phyloP scores from a whole-genome alignment of 106 monocot genomes.

The Phalaenopsis aphrodite region DNA sequence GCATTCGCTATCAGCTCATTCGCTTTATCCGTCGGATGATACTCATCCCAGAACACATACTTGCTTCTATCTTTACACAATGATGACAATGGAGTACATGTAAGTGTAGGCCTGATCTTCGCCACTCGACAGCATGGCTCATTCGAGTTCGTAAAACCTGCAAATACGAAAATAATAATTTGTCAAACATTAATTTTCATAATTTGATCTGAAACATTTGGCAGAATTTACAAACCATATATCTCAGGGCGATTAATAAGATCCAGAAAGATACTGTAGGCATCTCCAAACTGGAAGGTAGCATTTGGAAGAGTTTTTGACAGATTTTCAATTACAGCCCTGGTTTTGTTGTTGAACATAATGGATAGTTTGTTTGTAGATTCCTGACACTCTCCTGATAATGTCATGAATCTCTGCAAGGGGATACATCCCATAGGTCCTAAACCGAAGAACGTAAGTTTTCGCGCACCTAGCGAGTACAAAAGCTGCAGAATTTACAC shows the following conservation, averaged over 20 bases:
- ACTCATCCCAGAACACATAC: slow-evolving; percentile 98
- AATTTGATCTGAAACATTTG: not conserved
- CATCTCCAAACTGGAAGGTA: slow-evolving; percentile 61
- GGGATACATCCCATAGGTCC: slow-evolving; percentile 99
- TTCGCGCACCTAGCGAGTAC: slow-evolving; percentile 48
- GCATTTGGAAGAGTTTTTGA: slow-evolving; percentile 59
- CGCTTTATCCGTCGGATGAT: slow-evolving; percentile 85
- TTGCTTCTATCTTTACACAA: slow-evolving; percentile 82
- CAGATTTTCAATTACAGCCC: slow-evolving; percentile 25
- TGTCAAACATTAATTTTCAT: not conserved
- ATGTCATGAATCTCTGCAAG: slow-evolving; percentile 53
- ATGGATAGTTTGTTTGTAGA: slow-evolving; percentile 66
- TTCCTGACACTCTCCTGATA: slow-evolving; percentile 56
- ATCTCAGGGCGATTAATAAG: slow-evolving; percentile 50
- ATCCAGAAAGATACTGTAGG: slow-evolving; percentile 68
- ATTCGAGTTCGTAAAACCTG: slow-evolving; percentile 75
- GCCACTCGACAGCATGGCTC: slow-evolving; percentile 72
- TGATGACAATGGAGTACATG: slow-evolving; percentile 75
- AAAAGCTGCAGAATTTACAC: slow-evolving; percentile 29
- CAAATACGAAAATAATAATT: not conserved
- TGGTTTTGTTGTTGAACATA: slow-evolving; percentile 53
- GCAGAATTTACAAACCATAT: slow-evolving; percentile 32
- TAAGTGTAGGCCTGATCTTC: slow-evolving; percentile 64
- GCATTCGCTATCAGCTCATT: slow-evolving; percentile 78
- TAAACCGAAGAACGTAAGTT: slow-evolving; percentile 73